phyloP scores from a whole-genome alignment of 1,284 basidiomycete species.

The Crepidotus sp. region DNA sequence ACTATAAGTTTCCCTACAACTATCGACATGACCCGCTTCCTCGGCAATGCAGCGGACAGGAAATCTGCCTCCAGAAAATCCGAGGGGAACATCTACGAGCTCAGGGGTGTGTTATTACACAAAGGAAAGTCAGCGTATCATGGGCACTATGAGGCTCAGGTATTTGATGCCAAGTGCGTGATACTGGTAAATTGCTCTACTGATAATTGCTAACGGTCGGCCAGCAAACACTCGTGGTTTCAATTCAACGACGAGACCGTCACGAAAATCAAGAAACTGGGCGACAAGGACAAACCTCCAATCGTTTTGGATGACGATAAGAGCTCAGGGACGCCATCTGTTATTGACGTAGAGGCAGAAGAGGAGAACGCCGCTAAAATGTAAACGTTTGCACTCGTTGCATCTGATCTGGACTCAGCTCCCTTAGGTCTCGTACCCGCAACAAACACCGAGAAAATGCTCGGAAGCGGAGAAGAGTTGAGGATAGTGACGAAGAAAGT shows the following conservation, averaged over 20 bases:
- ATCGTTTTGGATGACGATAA: conserved; percentile 10
- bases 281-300: conserved; percentile 27
- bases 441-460: conserved; percentile 23
- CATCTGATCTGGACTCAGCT: conserved; percentile 7
- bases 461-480: conserved; percentile 42
- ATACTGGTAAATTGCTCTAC: background rate
- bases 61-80: conserved; percentile 16
- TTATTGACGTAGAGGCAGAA: conserved; percentile 21
- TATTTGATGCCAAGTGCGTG: conserved; percentile 66
- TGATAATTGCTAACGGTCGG: conserved; percentile 5
- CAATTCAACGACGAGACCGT: conserved; percentile 82
- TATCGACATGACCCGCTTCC: conserved; percentile 66
- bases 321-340: conserved; percentile 18
- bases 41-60: conserved; percentile 27
- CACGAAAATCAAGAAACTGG: conserved; percentile 49
- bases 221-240: conserved; percentile 72
- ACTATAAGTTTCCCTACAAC: conserved; percentile 62
- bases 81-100: conserved; percentile 51
- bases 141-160: conserved; percentile 88
- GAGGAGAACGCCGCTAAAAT: conserved; percentile 21
- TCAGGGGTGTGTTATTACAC: conserved; percentile 78
- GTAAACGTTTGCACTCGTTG: background rate
- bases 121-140: conserved; percentile 83
- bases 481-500: conserved; percentile 55
- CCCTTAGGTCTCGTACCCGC: conserved; percentile 20